Evolutionary conservation across 305 asterid genomes (phyloP), one percentile per base, ranked within the genome.

Genomic region (Fraxinus xanthoxyloides): DNA sequence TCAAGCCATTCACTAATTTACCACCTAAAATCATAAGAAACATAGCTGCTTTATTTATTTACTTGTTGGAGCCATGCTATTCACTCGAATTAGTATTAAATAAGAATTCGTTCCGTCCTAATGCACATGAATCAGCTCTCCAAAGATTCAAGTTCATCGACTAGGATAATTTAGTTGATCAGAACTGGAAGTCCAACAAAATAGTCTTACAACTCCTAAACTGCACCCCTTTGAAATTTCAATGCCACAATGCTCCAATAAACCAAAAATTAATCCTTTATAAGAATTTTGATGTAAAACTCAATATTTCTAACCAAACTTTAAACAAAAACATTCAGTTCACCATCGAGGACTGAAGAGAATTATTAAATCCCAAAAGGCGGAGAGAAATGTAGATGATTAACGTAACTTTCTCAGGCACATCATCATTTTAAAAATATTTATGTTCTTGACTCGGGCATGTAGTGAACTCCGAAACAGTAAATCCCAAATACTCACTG

Each of bases 401-500:
- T 35, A 31, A 34, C 80, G 51, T 54, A 77, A 48, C 54, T 79
- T 77, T 65, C 56, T 3, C 79, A 74, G 74, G 32, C 63, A 36
- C 3, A 17, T 26, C 70, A 17, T 54, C 65, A 54, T 54, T n/a
- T 54, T 54, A 19, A 54, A 54, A 54, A n/a, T n/a, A 54, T 5
- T n/a, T n/a, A n/a, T 1, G 63, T 51, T 51, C 23, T 51, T n/a
- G 63, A 51, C 63, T 51, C 63, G 63, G 24, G 63, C 63, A 51
- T 51, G 5, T 67, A 32, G 26, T 54, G 79, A 23, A 46, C 38
- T 30, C 32, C 46, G 72, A 40, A 17, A 43, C 30, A 38, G 13
- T 19, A 77, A 75, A 77, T 48, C 65, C 56, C 7, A 26, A 81
- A 81, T 48, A 84, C 95, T 88, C 89, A 93, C 97, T 87, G 88